These are phyloP conservation scores for Phlyctochytrium arcticum DNA, from an alignment of 192 early-diverging fungal species.

Conservation along the genomic window DNA sequence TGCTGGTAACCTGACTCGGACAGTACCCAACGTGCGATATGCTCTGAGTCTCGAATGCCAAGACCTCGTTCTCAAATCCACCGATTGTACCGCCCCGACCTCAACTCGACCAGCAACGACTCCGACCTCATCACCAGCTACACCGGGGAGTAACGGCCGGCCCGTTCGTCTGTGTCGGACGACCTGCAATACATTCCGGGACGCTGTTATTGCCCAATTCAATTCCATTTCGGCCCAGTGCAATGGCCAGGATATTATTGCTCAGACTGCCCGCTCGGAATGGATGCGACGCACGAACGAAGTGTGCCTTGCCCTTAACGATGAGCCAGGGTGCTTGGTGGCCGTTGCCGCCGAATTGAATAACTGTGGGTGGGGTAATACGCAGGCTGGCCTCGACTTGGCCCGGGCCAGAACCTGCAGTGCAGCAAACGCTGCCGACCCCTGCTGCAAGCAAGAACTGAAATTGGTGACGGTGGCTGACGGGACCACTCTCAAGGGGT, in stretches of 20 bases:
- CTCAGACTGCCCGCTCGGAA: not conserved
- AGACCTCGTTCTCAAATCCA: not conserved
- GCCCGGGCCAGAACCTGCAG: not conserved
- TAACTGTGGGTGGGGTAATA: constrained; percentile 10
- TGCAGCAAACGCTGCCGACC: not conserved
- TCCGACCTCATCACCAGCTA: too few species aligned
- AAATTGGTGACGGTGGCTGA: not conserved
- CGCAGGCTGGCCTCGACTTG: not conserved
- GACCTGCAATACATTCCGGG: constrained; percentile 13
- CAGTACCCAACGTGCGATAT: not conserved
- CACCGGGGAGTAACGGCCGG: too few species aligned
- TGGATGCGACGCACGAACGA: not conserved
- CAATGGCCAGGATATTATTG: not conserved
- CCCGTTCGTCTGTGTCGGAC: constrained; percentile 2
- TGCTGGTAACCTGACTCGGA: not conserved
- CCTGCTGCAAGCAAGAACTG: constrained; percentile 1
- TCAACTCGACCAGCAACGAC: too few species aligned
- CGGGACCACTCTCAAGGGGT: not conserved
- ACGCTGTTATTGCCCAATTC: not conserved
- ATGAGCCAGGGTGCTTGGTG: not conserved
- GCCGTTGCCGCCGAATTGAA: not conserved
- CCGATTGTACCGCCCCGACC: not conserved
- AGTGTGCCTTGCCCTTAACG: not conserved
- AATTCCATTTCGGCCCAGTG: not conserved
- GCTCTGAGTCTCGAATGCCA: constrained; percentile 6